These are phyloP conservation scores for Petasospora rhodanensis DNA, from an alignment of 1,139 yeast genomes.

Conservation along the genomic window DNA sequence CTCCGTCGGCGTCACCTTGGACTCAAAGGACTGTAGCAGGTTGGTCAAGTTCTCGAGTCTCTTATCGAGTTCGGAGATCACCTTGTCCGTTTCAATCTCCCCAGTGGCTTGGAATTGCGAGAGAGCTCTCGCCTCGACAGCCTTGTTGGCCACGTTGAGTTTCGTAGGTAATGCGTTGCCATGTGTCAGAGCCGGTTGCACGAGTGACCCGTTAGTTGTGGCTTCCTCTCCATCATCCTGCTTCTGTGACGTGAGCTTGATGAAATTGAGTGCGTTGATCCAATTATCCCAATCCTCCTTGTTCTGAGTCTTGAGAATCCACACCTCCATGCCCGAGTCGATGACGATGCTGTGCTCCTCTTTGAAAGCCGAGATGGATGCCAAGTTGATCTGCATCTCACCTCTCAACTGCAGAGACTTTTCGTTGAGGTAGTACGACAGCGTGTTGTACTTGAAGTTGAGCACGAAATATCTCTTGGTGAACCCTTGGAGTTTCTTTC, in stretches of 20 bases:
- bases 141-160: too few species aligned
- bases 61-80: constrained; percentile 5
- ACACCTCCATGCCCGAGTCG: constrained; percentile 94
- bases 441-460: constrained; percentile 75
- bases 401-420: constrained; percentile 73
- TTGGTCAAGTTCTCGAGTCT: constrained; percentile 12
- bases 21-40: constrained; percentile 2
- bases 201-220: neutral
- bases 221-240: constrained; percentile 5
- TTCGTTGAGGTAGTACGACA: constrained; percentile 76
- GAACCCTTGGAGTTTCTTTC: constrained; percentile 80
- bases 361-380: constrained; percentile 76
- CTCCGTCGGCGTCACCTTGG: neutral
- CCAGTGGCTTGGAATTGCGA: too few species aligned
- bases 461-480: constrained; percentile 79
- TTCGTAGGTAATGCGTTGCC: too few species aligned
- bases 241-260: constrained; percentile 16
- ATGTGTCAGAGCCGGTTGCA: too few species aligned
- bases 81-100: too few species aligned
- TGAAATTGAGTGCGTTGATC: constrained; percentile 61
- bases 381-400: constrained; percentile 80
- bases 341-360: constrained; percentile 66
- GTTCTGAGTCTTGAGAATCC: constrained; percentile 76
- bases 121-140: neutral
- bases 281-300: constrained; percentile 69